Evolutionary conservation across 768 basidiomycete species (phyloP).

Genomic region (Arthromyces matolae): DNA sequence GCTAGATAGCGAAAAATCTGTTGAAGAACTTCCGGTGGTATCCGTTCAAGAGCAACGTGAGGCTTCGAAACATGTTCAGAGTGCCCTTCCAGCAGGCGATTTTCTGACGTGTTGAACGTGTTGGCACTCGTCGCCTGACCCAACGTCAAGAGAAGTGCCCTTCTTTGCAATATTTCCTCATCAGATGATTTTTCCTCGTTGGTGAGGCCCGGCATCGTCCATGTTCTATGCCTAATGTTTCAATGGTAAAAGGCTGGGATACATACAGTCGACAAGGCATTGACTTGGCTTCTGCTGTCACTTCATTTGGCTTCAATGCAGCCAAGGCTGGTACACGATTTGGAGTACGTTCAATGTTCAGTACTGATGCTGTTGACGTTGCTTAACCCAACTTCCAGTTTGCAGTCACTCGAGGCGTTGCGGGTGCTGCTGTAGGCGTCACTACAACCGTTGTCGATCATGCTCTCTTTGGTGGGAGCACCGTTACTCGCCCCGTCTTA

Average conservation of each 20-base stretch:
- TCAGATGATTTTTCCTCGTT: too few relatives aligned
- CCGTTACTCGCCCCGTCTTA: conserved; percentile 55
- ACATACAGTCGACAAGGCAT: conserved; percentile 54
- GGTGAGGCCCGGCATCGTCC: too few relatives aligned
- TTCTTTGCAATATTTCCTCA: too few relatives aligned
- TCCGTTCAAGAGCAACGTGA: too few relatives aligned
- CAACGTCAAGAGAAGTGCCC: too few relatives aligned
- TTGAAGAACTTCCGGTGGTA: too few relatives aligned
- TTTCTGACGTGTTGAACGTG: too few relatives aligned
- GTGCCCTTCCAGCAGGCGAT: too few relatives aligned
- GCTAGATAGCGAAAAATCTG: too few relatives aligned
- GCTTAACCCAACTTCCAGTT: conserved; percentile 43
- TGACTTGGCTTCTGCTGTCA: conserved; percentile 61
- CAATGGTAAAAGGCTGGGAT: conserved; percentile 46
- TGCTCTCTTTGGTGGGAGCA: conserved; percentile 59
- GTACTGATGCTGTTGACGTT: neutral
- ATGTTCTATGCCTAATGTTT: conserved; percentile 14
- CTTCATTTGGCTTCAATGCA: conserved; percentile 62
- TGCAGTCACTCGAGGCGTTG: conserved; percentile 58
- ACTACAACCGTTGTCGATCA: conserved; percentile 61
- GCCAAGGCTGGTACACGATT: conserved; percentile 66
- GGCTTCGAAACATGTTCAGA: too few relatives aligned
- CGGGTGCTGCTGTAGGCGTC: conserved; percentile 52
- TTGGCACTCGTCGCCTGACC: too few relatives aligned
- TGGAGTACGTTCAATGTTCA: conserved; percentile 55